phyloP scores from a whole-genome alignment of 768 basidiomycete species.

The Mycena alexandri region DNA sequence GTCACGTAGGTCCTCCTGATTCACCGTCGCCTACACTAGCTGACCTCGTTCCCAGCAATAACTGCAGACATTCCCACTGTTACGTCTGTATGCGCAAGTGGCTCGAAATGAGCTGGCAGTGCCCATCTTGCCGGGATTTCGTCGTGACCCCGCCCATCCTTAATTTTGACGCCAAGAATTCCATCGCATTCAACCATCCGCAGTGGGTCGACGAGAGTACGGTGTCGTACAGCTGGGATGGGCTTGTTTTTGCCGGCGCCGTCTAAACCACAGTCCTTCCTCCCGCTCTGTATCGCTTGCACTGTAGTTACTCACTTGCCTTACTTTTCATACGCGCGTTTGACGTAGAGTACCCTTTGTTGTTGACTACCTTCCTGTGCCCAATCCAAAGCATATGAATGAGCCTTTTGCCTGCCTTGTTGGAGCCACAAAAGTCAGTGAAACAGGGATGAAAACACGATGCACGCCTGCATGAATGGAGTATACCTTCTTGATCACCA shows the following conservation, averaged over 20 bases:
- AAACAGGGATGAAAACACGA: too few species aligned
- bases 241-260: not conserved
- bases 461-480: too few species aligned
- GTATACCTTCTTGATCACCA: too few species aligned
- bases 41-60: too few species aligned
- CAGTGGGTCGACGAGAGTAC: not conserved
- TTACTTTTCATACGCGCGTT: not conserved
- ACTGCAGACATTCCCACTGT: not conserved
- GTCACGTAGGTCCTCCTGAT: not conserved
- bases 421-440: too few species aligned
- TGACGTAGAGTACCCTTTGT: too few species aligned
- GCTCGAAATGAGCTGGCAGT: not conserved
- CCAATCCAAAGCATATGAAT: too few species aligned
- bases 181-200: not conserved
- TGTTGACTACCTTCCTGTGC: too few species aligned
- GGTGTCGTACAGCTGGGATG: not conserved
- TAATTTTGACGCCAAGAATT: not conserved
- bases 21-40: too few species aligned
- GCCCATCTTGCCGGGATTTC: not conserved
- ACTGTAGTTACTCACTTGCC: not conserved
- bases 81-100: not conserved
- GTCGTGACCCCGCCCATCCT: not conserved
- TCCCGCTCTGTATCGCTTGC: too few species aligned
- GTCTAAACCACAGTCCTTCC: too few species aligned
- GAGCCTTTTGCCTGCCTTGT: too few species aligned